These are phyloP conservation scores for Boletus speciosus DNA, from an alignment of 768 basidiomycete genomes.

Conservation along the genomic window DNA sequence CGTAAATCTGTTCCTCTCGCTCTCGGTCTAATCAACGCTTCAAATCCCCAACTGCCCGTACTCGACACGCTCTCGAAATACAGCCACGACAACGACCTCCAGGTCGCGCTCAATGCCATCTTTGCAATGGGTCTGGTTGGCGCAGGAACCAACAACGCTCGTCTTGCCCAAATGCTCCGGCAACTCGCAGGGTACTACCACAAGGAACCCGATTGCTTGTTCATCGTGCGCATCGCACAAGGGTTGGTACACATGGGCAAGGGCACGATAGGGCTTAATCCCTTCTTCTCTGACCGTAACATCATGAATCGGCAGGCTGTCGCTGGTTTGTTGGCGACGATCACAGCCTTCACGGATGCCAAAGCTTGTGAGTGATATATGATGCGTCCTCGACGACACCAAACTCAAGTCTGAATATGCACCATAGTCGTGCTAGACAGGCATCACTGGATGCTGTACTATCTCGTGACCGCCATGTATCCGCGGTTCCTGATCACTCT, in stretches of 20 bases:
- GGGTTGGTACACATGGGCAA: conserved; percentile 99
- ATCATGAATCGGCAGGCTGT: conserved; percentile 88
- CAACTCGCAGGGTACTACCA: conserved; percentile 97
- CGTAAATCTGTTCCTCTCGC: conserved; percentile 93
- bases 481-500: conserved; percentile 97
- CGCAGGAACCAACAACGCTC: conserved; percentile 98
- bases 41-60: conserved; percentile 91
- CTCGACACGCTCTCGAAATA: conserved; percentile 98
- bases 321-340: conserved; percentile 81
- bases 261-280: conserved; percentile 94
- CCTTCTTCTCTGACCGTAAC: conserved; percentile 90
- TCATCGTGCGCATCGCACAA: conserved; percentile 93
- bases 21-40: conserved; percentile 90
- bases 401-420: neutral
- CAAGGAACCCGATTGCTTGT: conserved; percentile 95
- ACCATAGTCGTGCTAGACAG: conserved; percentile 85
- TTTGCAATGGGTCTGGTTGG: conserved; percentile 99
- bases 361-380: conserved; percentile 72
- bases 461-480: conserved; percentile 95
- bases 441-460: conserved; percentile 99
- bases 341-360: conserved; percentile 92
- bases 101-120: conserved; percentile 94
- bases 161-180: conserved; percentile 94
- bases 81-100: conserved; percentile 97
- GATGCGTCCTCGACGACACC: neutral